Conservation (phyloP, 2,329 filamentous ascomycete species). For the Cordyceps pruinosa region DNA sequence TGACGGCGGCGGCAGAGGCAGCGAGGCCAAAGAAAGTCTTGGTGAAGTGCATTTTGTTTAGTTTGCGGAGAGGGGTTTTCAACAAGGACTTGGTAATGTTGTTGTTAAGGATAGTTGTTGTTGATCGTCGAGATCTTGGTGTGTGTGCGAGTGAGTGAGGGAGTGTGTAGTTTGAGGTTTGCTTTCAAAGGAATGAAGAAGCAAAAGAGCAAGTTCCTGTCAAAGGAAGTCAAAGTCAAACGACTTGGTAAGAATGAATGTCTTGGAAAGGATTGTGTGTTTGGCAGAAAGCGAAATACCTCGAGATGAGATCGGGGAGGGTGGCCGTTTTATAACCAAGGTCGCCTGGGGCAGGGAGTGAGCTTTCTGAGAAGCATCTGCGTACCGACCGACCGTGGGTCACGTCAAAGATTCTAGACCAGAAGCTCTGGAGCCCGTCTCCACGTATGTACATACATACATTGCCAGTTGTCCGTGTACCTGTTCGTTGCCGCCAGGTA, state of each 20-base stretch:
- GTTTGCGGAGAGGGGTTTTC: constrained; percentile 13
- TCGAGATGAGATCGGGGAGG: constrained; percentile 6
- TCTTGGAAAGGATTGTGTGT: constrained; percentile 5
- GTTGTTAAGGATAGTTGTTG: constrained; percentile 12
- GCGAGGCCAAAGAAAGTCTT: constrained; percentile 37
- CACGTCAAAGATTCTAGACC: constrained; percentile 12
- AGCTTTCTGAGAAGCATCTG: constrained; percentile 5
- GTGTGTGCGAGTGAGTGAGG: constrained; percentile 13
- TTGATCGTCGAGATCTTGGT: constrained; percentile 14
- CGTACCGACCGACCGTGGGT: constrained; percentile 2
- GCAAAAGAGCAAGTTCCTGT: constrained; percentile 9
- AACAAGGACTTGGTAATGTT: background rate
- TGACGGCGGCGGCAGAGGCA: constrained; percentile 37
- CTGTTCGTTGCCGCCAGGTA: background rate
- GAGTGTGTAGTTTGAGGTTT: constrained; percentile 4
- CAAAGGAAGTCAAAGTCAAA: constrained; percentile 12
- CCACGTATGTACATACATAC: background rate
- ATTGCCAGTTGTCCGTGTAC: background rate
- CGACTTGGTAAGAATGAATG: constrained; percentile 10
- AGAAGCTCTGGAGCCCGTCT: background rate
- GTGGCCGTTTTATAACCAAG: constrained; percentile 7
- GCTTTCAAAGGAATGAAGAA: constrained; percentile 15
- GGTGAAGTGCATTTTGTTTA: constrained; percentile 48
- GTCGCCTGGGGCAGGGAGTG: background rate
- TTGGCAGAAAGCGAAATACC: background rate